A percentile compares a stretch with the other conserved stretches of the same genome.
These are phyloP conservation scores for Alternaria sp. DNA, from an alignment of 2,329 filamentous ascomycete genomes.

Conservation along the genomic window DNA sequence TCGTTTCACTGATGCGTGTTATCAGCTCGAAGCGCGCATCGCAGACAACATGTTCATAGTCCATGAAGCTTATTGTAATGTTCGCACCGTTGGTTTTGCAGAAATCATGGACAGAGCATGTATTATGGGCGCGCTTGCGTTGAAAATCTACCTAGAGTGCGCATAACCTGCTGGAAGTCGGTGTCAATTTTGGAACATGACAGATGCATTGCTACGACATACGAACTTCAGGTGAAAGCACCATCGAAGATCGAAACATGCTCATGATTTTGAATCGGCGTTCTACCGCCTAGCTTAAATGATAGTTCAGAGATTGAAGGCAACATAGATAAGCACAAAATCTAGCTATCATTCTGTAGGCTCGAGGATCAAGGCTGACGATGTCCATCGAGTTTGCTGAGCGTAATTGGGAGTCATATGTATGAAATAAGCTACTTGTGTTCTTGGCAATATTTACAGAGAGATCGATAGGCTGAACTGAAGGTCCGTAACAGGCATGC, in stretches of 20 bases:
- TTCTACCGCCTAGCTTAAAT: no score
- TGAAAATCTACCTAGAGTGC: not conserved
- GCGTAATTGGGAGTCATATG: no score
- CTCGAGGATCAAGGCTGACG: no score
- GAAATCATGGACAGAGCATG: fast-evolving
- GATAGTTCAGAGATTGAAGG: not conserved
- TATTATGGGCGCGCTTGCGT: not conserved
- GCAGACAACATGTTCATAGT: not conserved
- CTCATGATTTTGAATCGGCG: no score
- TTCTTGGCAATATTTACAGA: no score
- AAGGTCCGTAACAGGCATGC: not conserved
- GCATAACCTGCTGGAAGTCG: not conserved
- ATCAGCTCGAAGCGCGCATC: not conserved
- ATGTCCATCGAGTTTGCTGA: no score
- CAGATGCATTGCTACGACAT: not conserved
- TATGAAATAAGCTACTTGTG: no score
- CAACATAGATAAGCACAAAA: not conserved
- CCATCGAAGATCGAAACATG: not conserved
- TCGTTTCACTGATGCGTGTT: not conserved
- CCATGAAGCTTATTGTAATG: not conserved
- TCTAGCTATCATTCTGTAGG: not conserved
- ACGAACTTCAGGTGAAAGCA: not conserved
- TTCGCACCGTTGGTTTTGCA: not conserved
- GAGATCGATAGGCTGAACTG: no score
- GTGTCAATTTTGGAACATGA: not conserved